phyloP scores from a whole-genome alignment of 1,139 yeast genomes.

The Nadsonia commutata region DNA sequence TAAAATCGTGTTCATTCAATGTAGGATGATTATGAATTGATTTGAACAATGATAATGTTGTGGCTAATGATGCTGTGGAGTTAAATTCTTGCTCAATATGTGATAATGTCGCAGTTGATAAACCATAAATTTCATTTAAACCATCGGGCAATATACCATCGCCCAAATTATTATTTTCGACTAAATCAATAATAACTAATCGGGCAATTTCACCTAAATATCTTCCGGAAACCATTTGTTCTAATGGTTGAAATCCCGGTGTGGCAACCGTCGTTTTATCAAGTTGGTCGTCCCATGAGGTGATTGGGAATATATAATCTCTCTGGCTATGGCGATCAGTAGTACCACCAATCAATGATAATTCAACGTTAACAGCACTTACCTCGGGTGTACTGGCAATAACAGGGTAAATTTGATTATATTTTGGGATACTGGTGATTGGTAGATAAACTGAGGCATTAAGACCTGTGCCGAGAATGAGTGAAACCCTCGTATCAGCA shows the following conservation, averaged over 20 bases:
- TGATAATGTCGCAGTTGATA: slow-evolving; percentile 17
- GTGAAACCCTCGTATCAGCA: slow-evolving; percentile 59
- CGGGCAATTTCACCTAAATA: slow-evolving; percentile 76
- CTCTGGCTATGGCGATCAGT: slow-evolving; percentile 1
- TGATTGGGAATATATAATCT: slow-evolving; percentile 41
- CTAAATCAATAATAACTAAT: slow-evolving; percentile 49
- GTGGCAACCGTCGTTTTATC: slow-evolving; percentile 48
- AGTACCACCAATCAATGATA: slow-evolving; percentile 19
- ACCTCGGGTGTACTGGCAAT: slow-evolving; percentile 12
- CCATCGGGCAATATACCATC: slow-evolving; percentile 29
- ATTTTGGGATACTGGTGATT: slow-evolving; percentile 2
- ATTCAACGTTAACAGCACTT: slow-evolving; percentile 22
- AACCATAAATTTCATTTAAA: slow-evolving; percentile 14
- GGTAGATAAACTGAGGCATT: slow-evolving; percentile 33
- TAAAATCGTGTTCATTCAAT: slow-evolving; percentile 7
- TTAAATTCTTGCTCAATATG: slow-evolving; percentile 33
- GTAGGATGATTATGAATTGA: neutral
- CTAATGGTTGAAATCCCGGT: slow-evolving; percentile 74
- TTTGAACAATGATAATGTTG: neutral
- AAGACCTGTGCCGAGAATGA: slow-evolving; percentile 86
- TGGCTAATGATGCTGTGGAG: neutral
- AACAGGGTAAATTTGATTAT: slow-evolving; percentile 2
- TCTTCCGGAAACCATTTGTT: slow-evolving; percentile 77
- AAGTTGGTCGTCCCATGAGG: slow-evolving; percentile 54
- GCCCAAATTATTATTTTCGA: slow-evolving; percentile 37